Base-by-base conservation (phyloP, 208 protist species). In the Kentomonas sorsogonicus region DNA sequence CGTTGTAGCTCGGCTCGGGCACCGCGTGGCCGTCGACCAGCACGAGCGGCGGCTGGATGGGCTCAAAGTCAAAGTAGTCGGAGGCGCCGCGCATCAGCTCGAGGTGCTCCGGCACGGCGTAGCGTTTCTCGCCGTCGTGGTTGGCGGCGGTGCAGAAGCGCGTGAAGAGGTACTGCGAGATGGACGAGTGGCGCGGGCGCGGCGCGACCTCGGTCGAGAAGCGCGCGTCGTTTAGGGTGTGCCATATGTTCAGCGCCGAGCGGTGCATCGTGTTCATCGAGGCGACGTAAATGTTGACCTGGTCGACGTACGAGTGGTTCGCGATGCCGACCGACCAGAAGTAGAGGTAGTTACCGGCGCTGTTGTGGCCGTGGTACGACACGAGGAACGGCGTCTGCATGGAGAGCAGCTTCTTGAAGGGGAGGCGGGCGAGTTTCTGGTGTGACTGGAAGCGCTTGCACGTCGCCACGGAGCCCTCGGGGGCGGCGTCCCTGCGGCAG, bases 201-300 rank as follows among this genome's bases (percentile, higher is more conserved):
- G 87, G 81, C 27, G 83, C 87, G 39, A 71, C 70, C 64, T 91
- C 81, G 39, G 77, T 57, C 46, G 81, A 91, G 68, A 92, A 92
- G 27, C 83, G 73, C 25, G 72, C 58, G 53, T 94, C 88, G 41
- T 71, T 92, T 40, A 94, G 55, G 83, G 84, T 89, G 45, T 80
- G 65, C 88, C 88, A 94, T 15, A 91, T 74, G 27, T 60, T 62
- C n/a, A 89, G 66, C 3, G 79, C 79, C 2, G 75, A 86, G 36
- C 82, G 83, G 64, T 94, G 88, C 82, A 94, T 92, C 27, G 79
- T 74, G 53, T 82, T 68, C 88, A 94, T 94, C 25, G 84, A 92
- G 26, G 84, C 60, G 33, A 58, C 74, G 61, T 81, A 91, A 51
- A 94, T 94, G 63, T 94, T 94, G 48, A 69, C 61, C 40, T 66